Evolutionary conservation across 768 basidiomycete species (phyloP).

Genomic region (Russula ochroleuca): DNA sequence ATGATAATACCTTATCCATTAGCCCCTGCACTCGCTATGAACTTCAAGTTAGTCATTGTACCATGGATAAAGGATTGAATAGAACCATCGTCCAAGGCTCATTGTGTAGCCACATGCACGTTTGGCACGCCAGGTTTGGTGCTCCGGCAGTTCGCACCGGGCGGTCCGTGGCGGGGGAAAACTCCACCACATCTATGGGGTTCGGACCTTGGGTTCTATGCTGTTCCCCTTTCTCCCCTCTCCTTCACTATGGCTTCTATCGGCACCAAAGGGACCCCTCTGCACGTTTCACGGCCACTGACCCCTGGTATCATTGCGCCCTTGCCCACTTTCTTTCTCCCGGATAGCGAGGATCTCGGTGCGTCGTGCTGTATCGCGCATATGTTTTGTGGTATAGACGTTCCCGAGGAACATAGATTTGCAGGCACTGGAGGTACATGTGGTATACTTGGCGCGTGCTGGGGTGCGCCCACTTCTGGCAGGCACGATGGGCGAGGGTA

Average conservation of each 20-base stretch:
- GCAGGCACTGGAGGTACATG: conserved; percentile 61
- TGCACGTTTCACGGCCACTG: conserved; percentile 48
- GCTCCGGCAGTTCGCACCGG: too few species aligned
- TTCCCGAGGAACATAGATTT: conserved; percentile 46
- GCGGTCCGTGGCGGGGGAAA: too few species aligned
- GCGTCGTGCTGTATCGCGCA: conserved; percentile 30
- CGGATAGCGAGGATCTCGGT: conserved; percentile 79
- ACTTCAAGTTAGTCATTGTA: too few species aligned
- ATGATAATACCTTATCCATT: too few species aligned
- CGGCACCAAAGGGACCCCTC: conserved; percentile 29
- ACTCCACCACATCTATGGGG: too few species aligned
- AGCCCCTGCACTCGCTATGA: too few species aligned
- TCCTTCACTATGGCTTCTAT: conserved; percentile 41
- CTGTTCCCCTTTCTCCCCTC: too few species aligned
- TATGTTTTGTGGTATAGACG: background rate
- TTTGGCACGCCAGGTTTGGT: too few species aligned
- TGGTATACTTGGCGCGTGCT: conserved; percentile 56
- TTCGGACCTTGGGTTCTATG: too few species aligned
- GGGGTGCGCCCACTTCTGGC: conserved; percentile 70
- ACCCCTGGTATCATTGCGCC: conserved; percentile 79
- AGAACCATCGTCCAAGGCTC: too few species aligned
- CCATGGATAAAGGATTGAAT: too few species aligned
- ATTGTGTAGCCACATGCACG: too few species aligned
- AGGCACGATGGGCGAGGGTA: conserved; percentile 85
- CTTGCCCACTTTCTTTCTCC: conserved; percentile 79